Conservation (phyloP, 176 grass and related monocot genomes). For the Oryza brachyantha region DNA sequence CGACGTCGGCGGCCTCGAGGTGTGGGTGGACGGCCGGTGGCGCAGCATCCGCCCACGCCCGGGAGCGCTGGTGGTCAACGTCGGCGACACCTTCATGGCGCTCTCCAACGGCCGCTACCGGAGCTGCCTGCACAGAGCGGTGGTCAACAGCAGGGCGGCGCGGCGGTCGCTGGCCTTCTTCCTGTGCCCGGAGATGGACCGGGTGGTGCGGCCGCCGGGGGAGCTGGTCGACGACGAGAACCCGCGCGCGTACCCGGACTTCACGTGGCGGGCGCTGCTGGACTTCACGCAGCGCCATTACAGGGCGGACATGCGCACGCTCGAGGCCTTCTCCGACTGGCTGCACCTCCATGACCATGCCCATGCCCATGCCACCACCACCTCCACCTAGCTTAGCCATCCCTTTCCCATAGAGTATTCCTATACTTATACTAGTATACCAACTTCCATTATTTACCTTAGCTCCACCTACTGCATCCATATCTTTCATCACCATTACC, state of each 20-base stretch:
- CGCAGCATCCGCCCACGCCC: conserved; percentile 37
- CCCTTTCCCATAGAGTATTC: too few relatives aligned
- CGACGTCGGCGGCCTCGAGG: conserved; percentile 78
- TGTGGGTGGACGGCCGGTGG: conserved; percentile 52
- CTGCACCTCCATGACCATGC: background rate
- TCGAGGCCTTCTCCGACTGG: conserved; percentile 75
- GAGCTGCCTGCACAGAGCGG: conserved; percentile 86
- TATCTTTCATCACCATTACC: too few relatives aligned
- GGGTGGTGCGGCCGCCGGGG: conserved; percentile 58
- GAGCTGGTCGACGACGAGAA: conserved; percentile 40
- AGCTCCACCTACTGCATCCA: too few relatives aligned
- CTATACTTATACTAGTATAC: too few relatives aligned
- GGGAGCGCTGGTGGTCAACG: conserved; percentile 73
- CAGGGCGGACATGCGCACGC: conserved; percentile 83
- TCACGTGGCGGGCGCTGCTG: conserved; percentile 83
- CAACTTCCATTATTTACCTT: too few relatives aligned
- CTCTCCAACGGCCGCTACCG: conserved; percentile 81
- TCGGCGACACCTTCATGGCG: conserved; percentile 98
- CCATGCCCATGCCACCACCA: too few relatives aligned
- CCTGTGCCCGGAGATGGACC: conserved; percentile 80
- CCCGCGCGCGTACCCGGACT: conserved; percentile 81
- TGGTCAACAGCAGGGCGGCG: conserved; percentile 58
- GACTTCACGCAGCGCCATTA: conserved; percentile 95
- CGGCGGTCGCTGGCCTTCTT: conserved; percentile 85
- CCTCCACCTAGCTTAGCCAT: too few relatives aligned